Evolutionary conservation across 2,329 filamentous ascomycete genomes (phyloP).

Genomic region (Xylariaceae sp.): DNA sequence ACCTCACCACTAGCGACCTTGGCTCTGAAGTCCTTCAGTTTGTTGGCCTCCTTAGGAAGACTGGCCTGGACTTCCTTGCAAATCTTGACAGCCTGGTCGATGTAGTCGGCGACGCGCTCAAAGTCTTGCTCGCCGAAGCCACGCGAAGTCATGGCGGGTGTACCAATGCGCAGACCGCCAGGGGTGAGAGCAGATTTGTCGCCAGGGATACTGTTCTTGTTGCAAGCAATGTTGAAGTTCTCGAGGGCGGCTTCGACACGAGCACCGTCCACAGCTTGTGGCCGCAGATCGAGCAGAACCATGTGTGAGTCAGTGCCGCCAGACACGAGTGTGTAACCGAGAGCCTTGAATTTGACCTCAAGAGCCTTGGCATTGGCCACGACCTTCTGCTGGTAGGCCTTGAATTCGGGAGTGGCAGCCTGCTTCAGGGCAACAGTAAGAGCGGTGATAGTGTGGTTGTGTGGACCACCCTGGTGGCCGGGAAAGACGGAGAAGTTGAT

Average conservation of each 20-base stretch:
- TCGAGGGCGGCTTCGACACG: slow-evolving; percentile 94
- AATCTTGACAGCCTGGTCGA: slow-evolving; percentile 83
- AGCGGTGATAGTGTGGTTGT: slow-evolving; percentile 99
- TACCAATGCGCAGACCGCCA: slow-evolving; percentile 91
- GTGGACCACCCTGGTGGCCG: slow-evolving; percentile 94
- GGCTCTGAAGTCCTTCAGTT: slow-evolving; percentile 98
- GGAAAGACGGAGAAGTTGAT: slow-evolving; percentile 99
- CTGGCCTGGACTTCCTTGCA: slow-evolving; percentile 79
- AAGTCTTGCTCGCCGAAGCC: slow-evolving; percentile 93
- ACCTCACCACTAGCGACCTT: slow-evolving; percentile 78
- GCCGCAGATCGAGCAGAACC: slow-evolving; percentile 89
- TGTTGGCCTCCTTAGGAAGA: slow-evolving; percentile 96
- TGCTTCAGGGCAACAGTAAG: slow-evolving; percentile 93
- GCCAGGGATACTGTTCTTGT: slow-evolving; percentile 98
- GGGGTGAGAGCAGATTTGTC: slow-evolving; percentile 97
- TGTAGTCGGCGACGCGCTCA: slow-evolving; percentile 82
- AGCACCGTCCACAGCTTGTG: slow-evolving; percentile 82
- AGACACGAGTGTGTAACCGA: slow-evolving; percentile 91
- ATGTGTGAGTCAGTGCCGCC: slow-evolving; percentile 98
- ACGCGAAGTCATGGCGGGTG: slow-evolving; percentile 94
- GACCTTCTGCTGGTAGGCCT: slow-evolving; percentile 88
- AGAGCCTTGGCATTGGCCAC: slow-evolving; percentile 90
- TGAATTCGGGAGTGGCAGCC: slow-evolving; percentile 85
- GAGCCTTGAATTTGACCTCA: slow-evolving; percentile 75
- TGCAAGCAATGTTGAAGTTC: slow-evolving; percentile 97